Evolutionary conservation across 1,284 basidiomycete genomes (phyloP).

Genomic region (Coniophora puteana): DNA sequence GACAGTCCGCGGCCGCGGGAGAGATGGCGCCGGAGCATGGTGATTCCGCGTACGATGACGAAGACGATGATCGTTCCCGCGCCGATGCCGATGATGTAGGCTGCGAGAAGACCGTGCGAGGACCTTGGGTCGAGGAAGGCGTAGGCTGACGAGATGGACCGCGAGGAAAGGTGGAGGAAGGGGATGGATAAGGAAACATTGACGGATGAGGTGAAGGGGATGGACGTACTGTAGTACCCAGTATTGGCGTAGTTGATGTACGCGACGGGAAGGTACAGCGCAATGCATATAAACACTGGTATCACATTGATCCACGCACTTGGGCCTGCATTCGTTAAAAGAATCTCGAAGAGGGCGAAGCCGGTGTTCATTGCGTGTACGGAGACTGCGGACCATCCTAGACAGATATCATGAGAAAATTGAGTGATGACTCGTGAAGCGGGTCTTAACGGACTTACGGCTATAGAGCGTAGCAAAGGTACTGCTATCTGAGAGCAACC

Average conservation of each 20-base stretch:
- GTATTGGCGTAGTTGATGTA: constrained; percentile 60
- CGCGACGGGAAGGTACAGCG: constrained; percentile 58
- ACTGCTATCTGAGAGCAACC: constrained; percentile 40
- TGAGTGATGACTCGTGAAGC: background rate
- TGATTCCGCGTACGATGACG: constrained; percentile 32
- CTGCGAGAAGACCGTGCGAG: constrained; percentile 35
- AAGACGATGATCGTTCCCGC: constrained; percentile 46
- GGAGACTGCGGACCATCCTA: constrained; percentile 59
- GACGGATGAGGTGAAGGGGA: background rate
- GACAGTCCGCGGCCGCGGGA: constrained; percentile 7
- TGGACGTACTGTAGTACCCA: constrained; percentile 56
- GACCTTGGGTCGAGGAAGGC: constrained; percentile 39
- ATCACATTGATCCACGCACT: constrained; percentile 51
- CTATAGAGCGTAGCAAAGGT: constrained; percentile 43
- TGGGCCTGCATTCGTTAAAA: constrained; percentile 48
- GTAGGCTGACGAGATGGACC: constrained; percentile 33
- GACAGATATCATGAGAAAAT: background rate
- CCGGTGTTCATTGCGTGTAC: constrained; percentile 58
- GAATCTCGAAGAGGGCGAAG: constrained; percentile 57
- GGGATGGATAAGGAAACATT: background rate
- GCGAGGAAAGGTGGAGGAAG: constrained; percentile 19
- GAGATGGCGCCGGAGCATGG: constrained; percentile 28
- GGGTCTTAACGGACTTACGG: constrained; percentile 33
- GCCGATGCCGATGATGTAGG: constrained; percentile 52
- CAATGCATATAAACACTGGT: constrained; percentile 46